Base-by-base conservation (phyloP, 2,329 filamentous ascomycete genomes). In the Aciculosporium take region DNA sequence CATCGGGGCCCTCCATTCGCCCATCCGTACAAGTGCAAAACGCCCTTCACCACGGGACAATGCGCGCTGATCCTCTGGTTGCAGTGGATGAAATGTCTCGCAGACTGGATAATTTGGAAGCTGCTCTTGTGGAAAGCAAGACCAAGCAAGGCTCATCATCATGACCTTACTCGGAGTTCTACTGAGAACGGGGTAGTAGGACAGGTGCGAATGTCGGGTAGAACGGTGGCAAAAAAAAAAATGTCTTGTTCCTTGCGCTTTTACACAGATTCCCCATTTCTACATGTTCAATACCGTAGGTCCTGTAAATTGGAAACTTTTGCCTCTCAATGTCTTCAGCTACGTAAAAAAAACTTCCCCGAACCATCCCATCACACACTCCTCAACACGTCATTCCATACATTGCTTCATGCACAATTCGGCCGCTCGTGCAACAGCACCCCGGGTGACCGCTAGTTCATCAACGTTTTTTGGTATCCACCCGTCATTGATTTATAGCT, bases 1-100 rank as follows among this genome's bases (percentile, higher is more conserved):
- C n/a, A n/a, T n/a, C n/a, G n/a, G n/a, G n/a, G n/a, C n/a, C n/a
- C n/a, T n/a, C n/a, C n/a, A n/a, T n/a, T n/a, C n/a, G 18, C 20
- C 17, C 20, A 5, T 23, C 4, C 8, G 6, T 24, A 13, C 20
- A 35, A 12, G n/a, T 8, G n/a, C n/a, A n/a, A 21, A 35, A 21
- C 17, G 6, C 23, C 10, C 6, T 13, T 3, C 21, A 20, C 2
- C 7, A 24, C 13, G 12, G 10, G 15, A 18, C 29, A 20, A 13
- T 9, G 17, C 20, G 29, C 8, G 30, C 33, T 45, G 29, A 20
- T 48, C 56, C 13, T 53, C 45, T 3, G 7, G 24, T 23, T 40
- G 33, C 46, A 94, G 87, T 95, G 83, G 88, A 94, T 56, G 87
- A 94, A 48, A 94, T 95, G 87, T 83, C 84, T 12, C 72, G 81